Conservation (phyloP, 75 land plant species). For the Cupressus sempervirens region DNA sequence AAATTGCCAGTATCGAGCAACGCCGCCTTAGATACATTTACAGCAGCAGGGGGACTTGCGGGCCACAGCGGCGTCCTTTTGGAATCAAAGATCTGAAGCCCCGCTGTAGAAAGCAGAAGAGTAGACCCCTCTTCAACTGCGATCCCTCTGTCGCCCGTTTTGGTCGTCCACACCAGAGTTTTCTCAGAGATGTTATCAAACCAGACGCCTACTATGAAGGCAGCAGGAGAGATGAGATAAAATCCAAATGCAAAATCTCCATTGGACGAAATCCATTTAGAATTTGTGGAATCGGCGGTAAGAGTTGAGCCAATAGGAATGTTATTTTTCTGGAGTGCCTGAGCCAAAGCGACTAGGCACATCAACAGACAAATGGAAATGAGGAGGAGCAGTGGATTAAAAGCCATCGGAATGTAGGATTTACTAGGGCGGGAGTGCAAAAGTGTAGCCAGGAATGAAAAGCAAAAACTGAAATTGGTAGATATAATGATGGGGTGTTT, state of each 20-base stretch:
- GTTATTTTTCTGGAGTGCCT: neutral
- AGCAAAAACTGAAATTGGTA: no score
- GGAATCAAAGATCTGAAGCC: constrained; percentile 13
- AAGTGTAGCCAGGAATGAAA: no score
- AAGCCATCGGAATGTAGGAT: no score
- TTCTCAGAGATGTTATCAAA: constrained; percentile 22
- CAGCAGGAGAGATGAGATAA: constrained; percentile 1
- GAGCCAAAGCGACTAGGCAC: no score
- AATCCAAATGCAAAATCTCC: constrained; percentile 47
- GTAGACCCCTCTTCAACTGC: constrained; percentile 22
- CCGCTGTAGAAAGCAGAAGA: constrained; percentile 8
- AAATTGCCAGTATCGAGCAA: neutral
- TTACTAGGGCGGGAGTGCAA: no score
- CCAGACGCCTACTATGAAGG: constrained; percentile 31
- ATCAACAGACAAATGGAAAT: no score
- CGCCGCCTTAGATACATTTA: neutral
- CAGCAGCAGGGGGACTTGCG: neutral
- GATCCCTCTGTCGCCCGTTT: neutral
- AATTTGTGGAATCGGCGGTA: neutral
- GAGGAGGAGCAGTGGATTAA: no score
- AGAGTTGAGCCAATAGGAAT: constrained; percentile 24
- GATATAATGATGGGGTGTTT: no score
- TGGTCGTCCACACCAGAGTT: constrained; percentile 43
- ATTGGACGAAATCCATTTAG: constrained; percentile 24
- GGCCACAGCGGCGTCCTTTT: constrained; percentile 14